Conservation (phyloP, 805 yeast genomes). For the Saccharomyces jurei region DNA sequence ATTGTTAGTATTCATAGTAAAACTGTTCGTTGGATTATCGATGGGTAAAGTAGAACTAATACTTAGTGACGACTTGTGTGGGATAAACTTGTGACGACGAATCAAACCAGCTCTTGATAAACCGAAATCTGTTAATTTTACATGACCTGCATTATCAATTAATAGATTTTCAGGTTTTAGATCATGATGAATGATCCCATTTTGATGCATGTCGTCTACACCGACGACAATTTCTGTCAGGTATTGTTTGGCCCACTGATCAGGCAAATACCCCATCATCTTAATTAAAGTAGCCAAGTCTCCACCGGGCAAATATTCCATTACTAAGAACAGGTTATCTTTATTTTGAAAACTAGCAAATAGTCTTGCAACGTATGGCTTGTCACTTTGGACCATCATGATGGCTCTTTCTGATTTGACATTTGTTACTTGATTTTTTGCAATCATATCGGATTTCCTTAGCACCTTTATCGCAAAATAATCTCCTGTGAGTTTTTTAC, state of each 20-base stretch:
- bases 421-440: conserved; percentile 91
- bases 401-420: conserved; percentile 93
- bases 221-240: conserved; percentile 87
- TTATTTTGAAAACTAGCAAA: conserved; percentile 83
- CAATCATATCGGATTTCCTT: conserved; percentile 90
- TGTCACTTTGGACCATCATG: conserved; percentile 94
- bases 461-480: conserved; percentile 90
- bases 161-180: conserved; percentile 89
- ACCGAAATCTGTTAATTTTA: conserved; percentile 93
- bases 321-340: conserved; percentile 80
- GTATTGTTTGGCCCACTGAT: conserved; percentile 78
- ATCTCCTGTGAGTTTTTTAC: conserved; percentile 81
- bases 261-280: conserved; percentile 74
- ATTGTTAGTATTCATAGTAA: neutral
- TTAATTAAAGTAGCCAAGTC: conserved; percentile 84
- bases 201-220: conserved; percentile 77
- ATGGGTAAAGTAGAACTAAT: conserved; percentile 4
- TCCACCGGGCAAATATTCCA: conserved; percentile 96
- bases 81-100: conserved; percentile 54
- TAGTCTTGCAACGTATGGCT: conserved; percentile 86
- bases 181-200: conserved; percentile 91
- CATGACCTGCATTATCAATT: conserved; percentile 79
- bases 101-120: conserved; percentile 82
- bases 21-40: neutral
- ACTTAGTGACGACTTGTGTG: neutral